phyloP scores from a whole-genome alignment of 345 rosid genomes.

The Eucalyptus albens region DNA sequence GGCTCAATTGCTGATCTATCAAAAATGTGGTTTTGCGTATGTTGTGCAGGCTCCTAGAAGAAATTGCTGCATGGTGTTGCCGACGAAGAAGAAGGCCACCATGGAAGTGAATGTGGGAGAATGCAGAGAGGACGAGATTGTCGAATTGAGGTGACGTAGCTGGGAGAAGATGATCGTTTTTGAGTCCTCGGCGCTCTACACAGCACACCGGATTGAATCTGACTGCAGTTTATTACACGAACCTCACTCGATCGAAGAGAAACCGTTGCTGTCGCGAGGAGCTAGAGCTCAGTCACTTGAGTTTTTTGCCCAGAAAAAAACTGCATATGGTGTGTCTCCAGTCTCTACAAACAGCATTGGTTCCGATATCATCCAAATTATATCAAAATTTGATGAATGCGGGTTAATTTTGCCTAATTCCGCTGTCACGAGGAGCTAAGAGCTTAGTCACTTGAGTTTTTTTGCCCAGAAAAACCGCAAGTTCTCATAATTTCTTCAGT shows the following conservation, averaged over 20 bases:
- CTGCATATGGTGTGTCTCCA: not conserved
- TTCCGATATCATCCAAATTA: not conserved
- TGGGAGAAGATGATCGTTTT: not conserved
- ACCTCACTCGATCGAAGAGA: not conserved
- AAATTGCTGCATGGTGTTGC: constrained; percentile 29
- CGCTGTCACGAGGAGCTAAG: too few species aligned
- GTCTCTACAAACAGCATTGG: not conserved
- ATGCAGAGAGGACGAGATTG: constrained; percentile 3
- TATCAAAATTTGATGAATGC: not conserved
- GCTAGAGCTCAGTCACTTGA: not conserved
- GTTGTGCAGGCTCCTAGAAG: constrained; percentile 33
- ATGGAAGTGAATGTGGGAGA: constrained; percentile 11
- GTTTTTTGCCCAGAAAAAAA: not conserved
- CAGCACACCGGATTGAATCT: not conserved
- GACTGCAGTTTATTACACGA: not conserved
- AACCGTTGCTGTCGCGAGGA: not conserved
- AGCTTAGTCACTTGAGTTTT: too few species aligned
- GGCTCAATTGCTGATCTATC: not conserved
- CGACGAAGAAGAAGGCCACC: not conserved
- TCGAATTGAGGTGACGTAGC: not conserved
- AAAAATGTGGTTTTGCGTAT: not conserved
- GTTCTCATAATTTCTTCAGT: not conserved
- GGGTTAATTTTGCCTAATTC: not conserved
- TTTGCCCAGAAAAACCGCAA: too few species aligned
- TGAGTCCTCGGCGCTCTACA: not conserved